phyloP scores from a whole-genome alignment of 371 early-diverging fungal genomes.

The Mortierella sp. region DNA sequence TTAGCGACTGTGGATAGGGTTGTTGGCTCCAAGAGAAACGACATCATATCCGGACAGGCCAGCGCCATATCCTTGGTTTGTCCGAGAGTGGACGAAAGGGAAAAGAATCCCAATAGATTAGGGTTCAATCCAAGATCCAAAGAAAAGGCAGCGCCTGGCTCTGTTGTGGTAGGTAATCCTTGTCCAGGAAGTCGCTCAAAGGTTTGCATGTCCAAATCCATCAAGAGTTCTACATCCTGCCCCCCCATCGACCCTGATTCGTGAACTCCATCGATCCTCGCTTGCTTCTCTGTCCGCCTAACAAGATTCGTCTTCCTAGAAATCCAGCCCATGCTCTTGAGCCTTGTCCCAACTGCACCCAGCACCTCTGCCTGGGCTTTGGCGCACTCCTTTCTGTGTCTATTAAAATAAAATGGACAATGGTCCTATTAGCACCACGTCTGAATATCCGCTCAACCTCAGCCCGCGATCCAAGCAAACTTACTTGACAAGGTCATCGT shows the following conservation, averaged over 20 bases:
- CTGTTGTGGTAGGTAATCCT: neutral
- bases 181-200: neutral
- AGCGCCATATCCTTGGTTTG: constrained; percentile 20
- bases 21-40: constrained; percentile 23
- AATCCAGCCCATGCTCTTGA: constrained; percentile 28
- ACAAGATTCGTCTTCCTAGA: neutral
- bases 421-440: too few species aligned
- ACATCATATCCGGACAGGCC: constrained; percentile 50
- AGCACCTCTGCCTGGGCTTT: constrained; percentile 21
- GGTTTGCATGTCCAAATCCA: constrained; percentile 9
- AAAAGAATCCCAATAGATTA: constrained; percentile 32
- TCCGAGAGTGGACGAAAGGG: constrained; percentile 16
- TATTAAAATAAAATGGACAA: neutral
- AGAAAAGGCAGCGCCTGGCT: constrained; percentile 14
- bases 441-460: neutral
- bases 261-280: too few species aligned
- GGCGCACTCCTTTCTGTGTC: constrained; percentile 11
- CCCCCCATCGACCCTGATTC: neutral
- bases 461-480: neutral
- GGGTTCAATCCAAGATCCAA: constrained; percentile 24
- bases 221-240: neutral
- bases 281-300: neutral
- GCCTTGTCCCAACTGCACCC: constrained; percentile 16
- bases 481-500: constrained; percentile 29
- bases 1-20: neutral